Conservation (phyloP, 352 stramenopile species). For the Pythium coloratum region DNA sequence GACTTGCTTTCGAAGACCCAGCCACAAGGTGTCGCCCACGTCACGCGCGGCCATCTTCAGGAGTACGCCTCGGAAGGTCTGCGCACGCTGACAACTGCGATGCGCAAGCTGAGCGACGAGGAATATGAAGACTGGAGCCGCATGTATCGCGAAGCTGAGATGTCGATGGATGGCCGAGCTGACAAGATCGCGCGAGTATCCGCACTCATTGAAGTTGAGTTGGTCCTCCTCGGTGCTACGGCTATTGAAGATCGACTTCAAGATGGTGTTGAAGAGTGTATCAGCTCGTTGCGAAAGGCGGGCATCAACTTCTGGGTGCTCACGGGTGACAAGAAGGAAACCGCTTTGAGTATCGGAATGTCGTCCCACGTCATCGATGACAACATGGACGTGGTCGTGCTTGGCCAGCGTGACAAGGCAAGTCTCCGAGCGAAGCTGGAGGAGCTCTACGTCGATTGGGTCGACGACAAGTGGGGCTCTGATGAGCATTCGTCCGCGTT, state of each 20-base stretch:
- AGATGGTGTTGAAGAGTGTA: constrained; percentile 91
- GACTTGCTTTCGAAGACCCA: constrained; percentile 64
- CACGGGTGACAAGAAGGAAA: constrained; percentile 92
- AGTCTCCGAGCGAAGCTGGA: constrained; percentile 75
- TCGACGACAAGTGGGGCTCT: constrained; percentile 87
- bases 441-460: constrained; percentile 84
- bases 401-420: constrained; percentile 78
- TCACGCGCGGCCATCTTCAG: constrained; percentile 81
- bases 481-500: constrained; percentile 77
- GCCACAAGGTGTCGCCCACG: constrained; percentile 73
- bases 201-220: constrained; percentile 82
- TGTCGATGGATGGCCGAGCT: constrained; percentile 69
- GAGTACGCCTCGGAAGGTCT: constrained; percentile 80
- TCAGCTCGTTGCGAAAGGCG: constrained; percentile 89
- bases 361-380: constrained; percentile 89
- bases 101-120: constrained; percentile 60
- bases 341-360: constrained; percentile 85
- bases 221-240: constrained; percentile 88
- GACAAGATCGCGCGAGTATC: constrained; percentile 76
- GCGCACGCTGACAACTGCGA: constrained; percentile 72
- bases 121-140: constrained; percentile 79
- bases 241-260: constrained; percentile 94
- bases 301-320: constrained; percentile 97
- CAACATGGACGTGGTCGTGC: constrained; percentile 89
- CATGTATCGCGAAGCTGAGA: constrained; percentile 71